These are phyloP conservation scores for Saccharomycopsis javanensis DNA, from an alignment of 805 yeast genomes.

Conservation along the genomic window DNA sequence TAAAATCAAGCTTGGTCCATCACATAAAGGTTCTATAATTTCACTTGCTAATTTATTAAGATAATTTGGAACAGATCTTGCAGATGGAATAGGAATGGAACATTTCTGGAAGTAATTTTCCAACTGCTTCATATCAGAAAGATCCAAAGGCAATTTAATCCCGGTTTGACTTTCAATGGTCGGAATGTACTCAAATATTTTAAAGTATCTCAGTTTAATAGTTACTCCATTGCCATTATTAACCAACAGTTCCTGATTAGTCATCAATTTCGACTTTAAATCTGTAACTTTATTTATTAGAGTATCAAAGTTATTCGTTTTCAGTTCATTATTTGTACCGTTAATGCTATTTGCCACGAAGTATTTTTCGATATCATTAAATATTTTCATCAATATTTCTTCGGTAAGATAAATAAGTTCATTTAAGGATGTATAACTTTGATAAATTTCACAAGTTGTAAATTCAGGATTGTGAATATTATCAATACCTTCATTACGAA, in stretches of 20 bases:
- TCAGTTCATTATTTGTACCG: not conserved
- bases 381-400: constrained; percentile 5
- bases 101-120: constrained; percentile 31
- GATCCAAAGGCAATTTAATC: constrained; percentile 33
- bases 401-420: constrained; percentile 67
- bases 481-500: constrained; percentile 97
- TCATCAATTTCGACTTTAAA: not conserved
- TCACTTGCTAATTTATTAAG: constrained; percentile 53
- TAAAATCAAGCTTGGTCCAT: constrained; percentile 59
- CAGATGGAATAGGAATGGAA: constrained; percentile 30
- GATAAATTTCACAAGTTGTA: constrained; percentile 97
- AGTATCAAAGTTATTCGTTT: not conserved
- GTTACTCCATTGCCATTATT: not conserved
- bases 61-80: constrained; percentile 45
- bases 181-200: constrained; percentile 53
- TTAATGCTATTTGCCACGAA: not conserved
- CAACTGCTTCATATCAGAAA: constrained; percentile 32
- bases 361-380: constrained; percentile 1
- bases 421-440: constrained; percentile 94
- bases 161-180: constrained; percentile 51
- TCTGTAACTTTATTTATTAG: not conserved
- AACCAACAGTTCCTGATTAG: not conserved
- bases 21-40: constrained; percentile 58
- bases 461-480: constrained; percentile 98
- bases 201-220: constrained; percentile 24